Percentiles rank a stretch among this genome's conserved stretches.
phyloP scores from a whole-genome alignment of 192 early-diverging fungal genomes.

The Allomyces macrogynus region DNA sequence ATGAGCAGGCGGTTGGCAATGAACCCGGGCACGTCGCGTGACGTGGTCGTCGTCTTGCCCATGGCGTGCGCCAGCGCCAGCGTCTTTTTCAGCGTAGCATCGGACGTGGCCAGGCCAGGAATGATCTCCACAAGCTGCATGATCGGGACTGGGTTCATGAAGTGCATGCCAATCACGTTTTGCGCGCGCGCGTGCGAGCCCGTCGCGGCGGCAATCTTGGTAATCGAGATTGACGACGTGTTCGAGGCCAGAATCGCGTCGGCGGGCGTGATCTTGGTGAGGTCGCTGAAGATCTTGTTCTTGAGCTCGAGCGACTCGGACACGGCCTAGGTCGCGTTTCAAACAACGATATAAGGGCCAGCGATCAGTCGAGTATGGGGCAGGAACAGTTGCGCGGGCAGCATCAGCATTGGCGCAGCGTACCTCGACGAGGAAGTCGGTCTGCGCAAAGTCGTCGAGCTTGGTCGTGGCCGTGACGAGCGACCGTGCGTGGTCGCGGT shows the following conservation, averaged over 20 bases:
- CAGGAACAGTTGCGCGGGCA: no score
- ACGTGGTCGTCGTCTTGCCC: constrained; percentile 83
- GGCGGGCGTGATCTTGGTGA: constrained; percentile 40
- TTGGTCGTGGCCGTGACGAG: constrained; percentile 39
- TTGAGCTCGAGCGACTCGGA: constrained; percentile 73
- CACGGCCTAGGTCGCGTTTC: constrained; percentile 31
- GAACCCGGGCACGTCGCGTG: constrained; percentile 83
- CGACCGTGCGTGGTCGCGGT: constrained; percentile 32
- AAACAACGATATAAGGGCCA: background rate
- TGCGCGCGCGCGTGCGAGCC: constrained; percentile 4
- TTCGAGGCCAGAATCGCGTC: constrained; percentile 81
- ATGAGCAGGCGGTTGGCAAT: constrained; percentile 93
- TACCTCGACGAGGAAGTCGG: constrained; percentile 79
- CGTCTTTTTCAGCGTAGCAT: constrained; percentile 50
- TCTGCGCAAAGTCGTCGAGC: constrained; percentile 36
- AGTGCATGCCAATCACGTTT: constrained; percentile 95
- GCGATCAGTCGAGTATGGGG: no score
- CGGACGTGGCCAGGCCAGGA: constrained; percentile 68
- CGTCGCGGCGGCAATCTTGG: constrained; percentile 88
- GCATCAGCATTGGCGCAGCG: no score
- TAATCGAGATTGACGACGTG: constrained; percentile 93
- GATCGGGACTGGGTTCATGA: constrained; percentile 95
- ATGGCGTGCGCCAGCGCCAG: constrained; percentile 54
- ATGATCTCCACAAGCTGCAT: constrained; percentile 97
- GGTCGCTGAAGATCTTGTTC: constrained; percentile 51